A percentile compares a stretch with the other conserved stretches of the same genome.
Conservation (phyloP, 2,329 filamentous ascomycete genomes). For the Coleophoma cylindrospora region DNA sequence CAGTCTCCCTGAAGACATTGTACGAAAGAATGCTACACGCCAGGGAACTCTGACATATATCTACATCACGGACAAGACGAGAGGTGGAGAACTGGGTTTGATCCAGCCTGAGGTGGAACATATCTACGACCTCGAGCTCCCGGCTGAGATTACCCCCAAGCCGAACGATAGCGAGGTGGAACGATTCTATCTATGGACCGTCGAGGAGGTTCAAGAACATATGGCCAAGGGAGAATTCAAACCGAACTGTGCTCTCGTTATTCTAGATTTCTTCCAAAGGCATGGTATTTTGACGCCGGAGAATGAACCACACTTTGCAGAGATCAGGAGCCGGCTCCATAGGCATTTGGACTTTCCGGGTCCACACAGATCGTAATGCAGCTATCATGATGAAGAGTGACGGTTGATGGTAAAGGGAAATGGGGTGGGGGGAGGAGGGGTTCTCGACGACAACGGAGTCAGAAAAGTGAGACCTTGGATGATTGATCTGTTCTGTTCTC, state of each 20-base stretch:
- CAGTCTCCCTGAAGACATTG: conserved; percentile 64
- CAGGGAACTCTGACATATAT: conserved; percentile 79
- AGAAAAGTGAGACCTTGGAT: no score
- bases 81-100: conserved; percentile 75
- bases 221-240: conserved; percentile 77
- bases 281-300: conserved; percentile 74
- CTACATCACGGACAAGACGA: conserved; percentile 68
- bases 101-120: conserved; percentile 91
- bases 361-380: conserved; percentile 35
- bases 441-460: no score
- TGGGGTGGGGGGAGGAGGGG: no score
- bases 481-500: no score
- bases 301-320: conserved; percentile 73
- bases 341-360: conserved; percentile 77
- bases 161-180: conserved; percentile 89
- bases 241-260: conserved; percentile 80
- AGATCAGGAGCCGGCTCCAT: conserved; percentile 73
- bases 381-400: no score
- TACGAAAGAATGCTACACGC: conserved; percentile 53
- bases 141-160: conserved; percentile 59
- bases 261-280: conserved; percentile 86
- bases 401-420: no score
- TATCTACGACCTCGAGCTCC: conserved; percentile 82
- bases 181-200: conserved; percentile 70
- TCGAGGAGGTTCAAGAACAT: conserved; percentile 70